Evolutionary conservation across 202 grass and related monocot genomes (phyloP).

Genomic region (Eragrostis tef): DNA sequence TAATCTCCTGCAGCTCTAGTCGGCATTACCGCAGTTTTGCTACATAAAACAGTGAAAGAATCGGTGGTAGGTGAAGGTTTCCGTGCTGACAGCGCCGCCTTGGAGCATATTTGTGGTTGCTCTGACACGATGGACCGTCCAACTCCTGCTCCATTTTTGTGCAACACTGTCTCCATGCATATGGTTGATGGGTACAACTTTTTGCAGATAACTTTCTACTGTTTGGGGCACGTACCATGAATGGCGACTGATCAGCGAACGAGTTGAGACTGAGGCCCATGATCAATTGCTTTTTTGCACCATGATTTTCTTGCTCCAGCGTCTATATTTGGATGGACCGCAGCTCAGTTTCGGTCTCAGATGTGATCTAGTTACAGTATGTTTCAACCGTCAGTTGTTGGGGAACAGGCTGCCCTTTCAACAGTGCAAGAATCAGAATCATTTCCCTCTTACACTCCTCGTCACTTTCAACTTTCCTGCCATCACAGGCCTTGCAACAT

Average conservation of each 20-base stretch:
- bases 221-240: slow-evolving; percentile 22
- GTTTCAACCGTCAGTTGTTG: slow-evolving; percentile 27
- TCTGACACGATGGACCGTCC: slow-evolving; percentile 26
- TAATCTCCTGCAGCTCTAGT: too few relatives aligned
- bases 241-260: slow-evolving; percentile 30
- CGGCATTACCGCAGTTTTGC: background rate
- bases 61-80: background rate
- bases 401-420: slow-evolving; percentile 29
- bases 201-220: slow-evolving; percentile 32
- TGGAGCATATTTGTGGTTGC: slow-evolving; percentile 4
- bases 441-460: background rate
- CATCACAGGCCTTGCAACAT: background rate
- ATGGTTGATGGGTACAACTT: slow-evolving; percentile 36
- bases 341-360: slow-evolving; percentile 18
- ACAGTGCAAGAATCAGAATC: slow-evolving; percentile 6
- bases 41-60: background rate
- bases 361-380: slow-evolving; percentile 4
- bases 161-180: slow-evolving; percentile 26
- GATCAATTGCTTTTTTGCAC: background rate
- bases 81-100: background rate
- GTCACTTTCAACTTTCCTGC: background rate
- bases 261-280: background rate
- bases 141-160: slow-evolving; percentile 33
- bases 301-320: background rate
- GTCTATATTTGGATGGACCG: background rate